phyloP scores from a whole-genome alignment of 2,329 filamentous ascomycete species.

The Trichoderma endophyticum region DNA sequence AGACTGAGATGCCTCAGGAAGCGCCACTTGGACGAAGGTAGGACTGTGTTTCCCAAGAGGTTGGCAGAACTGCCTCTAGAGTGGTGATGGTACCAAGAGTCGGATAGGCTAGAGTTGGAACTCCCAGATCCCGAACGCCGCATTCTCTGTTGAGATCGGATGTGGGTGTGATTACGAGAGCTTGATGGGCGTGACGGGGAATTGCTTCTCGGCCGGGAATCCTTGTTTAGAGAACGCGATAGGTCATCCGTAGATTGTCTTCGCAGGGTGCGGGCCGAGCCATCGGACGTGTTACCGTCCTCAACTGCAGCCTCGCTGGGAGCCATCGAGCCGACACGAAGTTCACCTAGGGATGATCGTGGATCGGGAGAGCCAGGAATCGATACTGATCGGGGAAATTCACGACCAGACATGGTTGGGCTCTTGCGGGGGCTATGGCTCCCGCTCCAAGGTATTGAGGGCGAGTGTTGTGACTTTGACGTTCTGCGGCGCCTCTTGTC shows the following conservation, averaged over 20 bases:
- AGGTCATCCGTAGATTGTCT: slow-evolving; percentile 48
- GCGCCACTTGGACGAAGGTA: slow-evolving; percentile 89
- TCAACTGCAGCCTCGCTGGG: slow-evolving; percentile 50
- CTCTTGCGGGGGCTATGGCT: slow-evolving; percentile 58
- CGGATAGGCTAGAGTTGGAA: slow-evolving; percentile 75
- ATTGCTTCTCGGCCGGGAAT: slow-evolving; percentile 64
- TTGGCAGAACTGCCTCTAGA: slow-evolving; percentile 75
- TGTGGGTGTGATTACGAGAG: slow-evolving; percentile 66
- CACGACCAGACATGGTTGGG: slow-evolving; percentile 61
- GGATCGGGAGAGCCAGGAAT: slow-evolving; percentile 62
- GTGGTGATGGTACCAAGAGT: slow-evolving; percentile 55
- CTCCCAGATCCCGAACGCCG: slow-evolving; percentile 87
- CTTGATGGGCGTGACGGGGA: slow-evolving; percentile 76
- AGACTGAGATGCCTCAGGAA: slow-evolving; percentile 90
- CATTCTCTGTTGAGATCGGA: slow-evolving; percentile 69
- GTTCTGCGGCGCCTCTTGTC: slow-evolving; percentile 86
- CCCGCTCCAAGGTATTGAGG: slow-evolving; percentile 66
- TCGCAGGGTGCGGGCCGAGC: slow-evolving; percentile 41
- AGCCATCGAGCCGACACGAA: slow-evolving; percentile 59
- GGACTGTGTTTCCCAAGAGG: slow-evolving; percentile 64
- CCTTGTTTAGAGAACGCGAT: slow-evolving; percentile 42
- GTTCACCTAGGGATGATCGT: slow-evolving; percentile 45
- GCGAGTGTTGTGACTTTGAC: slow-evolving; percentile 79
- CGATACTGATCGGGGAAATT: slow-evolving; percentile 65
- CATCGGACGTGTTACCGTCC: slow-evolving; percentile 34